phyloP scores from a whole-genome alignment of 805 yeast genomes.

The Ogataea kodamae region DNA sequence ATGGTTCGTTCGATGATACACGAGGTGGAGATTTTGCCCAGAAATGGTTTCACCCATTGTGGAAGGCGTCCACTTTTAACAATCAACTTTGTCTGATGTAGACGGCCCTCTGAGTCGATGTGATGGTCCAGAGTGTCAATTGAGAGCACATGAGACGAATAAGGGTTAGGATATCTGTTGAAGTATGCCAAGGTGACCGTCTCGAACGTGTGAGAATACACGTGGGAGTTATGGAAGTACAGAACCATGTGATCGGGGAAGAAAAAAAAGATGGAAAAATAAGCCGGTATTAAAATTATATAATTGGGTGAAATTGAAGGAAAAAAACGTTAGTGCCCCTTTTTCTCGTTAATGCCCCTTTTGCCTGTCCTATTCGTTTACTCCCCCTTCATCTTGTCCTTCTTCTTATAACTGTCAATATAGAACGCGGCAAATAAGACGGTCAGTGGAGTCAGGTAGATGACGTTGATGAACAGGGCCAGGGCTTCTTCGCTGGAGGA shows the following conservation, averaged over 20 bases:
- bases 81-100: constrained; percentile 70
- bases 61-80: constrained; percentile 81
- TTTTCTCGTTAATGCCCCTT: no score
- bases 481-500: constrained; percentile 56
- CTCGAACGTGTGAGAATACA: constrained; percentile 60
- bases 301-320: constrained; percentile 8
- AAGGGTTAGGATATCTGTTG: constrained; percentile 76
- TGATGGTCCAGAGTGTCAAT: constrained; percentile 68
- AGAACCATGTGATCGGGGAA: constrained; percentile 51
- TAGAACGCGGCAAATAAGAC: constrained; percentile 62
- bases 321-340: no score
- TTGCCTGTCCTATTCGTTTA: no score
- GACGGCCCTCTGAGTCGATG: constrained; percentile 59
- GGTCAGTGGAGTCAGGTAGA: constrained; percentile 65
- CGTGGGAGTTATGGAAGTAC: constrained; percentile 51
- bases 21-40: constrained; percentile 65
- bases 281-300: constrained; percentile 7
- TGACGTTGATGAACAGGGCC: constrained; percentile 59
- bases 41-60: constrained; percentile 67
- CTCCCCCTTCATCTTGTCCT: constrained; percentile 11
- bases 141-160: constrained; percentile 77
- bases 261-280: not conserved
- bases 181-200: constrained; percentile 77
- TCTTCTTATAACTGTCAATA: constrained; percentile 50
- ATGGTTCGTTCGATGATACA: constrained; percentile 81